phyloP scores from a whole-genome alignment of 2,329 filamentous ascomycete species.

The Talaromyces sp. region DNA sequence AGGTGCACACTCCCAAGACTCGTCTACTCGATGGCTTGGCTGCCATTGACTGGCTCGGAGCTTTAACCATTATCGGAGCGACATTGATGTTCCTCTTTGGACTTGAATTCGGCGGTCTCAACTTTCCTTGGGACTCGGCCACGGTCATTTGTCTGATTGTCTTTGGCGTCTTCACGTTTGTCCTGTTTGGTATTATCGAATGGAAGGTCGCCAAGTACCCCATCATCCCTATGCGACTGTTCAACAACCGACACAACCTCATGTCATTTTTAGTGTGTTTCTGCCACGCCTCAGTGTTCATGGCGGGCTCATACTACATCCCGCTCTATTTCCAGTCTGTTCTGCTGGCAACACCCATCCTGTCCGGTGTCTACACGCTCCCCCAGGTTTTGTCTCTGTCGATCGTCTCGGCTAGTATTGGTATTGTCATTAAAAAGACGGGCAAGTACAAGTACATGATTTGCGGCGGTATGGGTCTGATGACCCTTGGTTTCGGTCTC shows the following conservation, averaged over 20 bases:
- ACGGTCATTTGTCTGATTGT: conserved; percentile 72
- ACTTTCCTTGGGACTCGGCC: conserved; percentile 68
- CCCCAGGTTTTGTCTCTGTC: conserved; percentile 66
- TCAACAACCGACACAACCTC: conserved; percentile 61
- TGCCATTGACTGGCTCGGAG: conserved; percentile 61
- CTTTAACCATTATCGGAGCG: conserved; percentile 63
- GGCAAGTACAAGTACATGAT: conserved; percentile 62
- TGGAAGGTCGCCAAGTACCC: conserved; percentile 69
- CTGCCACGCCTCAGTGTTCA: conserved; percentile 71
- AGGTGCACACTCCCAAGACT: conserved; percentile 58
- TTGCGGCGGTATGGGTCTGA: conserved; percentile 52
- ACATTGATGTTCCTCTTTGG: conserved; percentile 84
- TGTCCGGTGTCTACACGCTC: conserved; percentile 70
- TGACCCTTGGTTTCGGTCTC: conserved; percentile 62
- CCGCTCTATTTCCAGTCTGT: conserved; percentile 81
- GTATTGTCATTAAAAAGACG: conserved; percentile 68
- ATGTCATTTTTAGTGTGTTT: conserved; percentile 63
- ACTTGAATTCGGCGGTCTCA: conserved; percentile 75
- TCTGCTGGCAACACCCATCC: conserved; percentile 61
- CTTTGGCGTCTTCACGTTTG: conserved; percentile 61
- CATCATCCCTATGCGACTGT: conserved; percentile 69
- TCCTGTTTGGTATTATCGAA: conserved; percentile 67
- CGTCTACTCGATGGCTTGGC: conserved; percentile 53
- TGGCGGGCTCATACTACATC: conserved; percentile 72
- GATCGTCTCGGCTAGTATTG: conserved; percentile 54